phyloP scores from a whole-genome alignment of 129 eudicot genomes.

The Glebionis coronaria region DNA sequence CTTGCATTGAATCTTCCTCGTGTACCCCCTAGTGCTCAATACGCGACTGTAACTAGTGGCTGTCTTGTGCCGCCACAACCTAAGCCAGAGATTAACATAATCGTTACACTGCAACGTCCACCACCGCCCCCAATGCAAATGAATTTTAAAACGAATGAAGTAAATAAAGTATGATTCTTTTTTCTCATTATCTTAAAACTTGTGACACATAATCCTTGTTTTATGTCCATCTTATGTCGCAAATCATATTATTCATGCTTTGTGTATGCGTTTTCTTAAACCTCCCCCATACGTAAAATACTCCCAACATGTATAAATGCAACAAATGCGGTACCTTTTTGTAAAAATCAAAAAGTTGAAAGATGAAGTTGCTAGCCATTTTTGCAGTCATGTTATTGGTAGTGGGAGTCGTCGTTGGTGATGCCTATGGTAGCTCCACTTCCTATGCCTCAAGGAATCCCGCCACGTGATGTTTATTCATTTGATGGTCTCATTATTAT shows the following conservation, averaged over 20 bases:
- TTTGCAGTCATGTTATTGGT: no score
- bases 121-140: constrained; percentile 71
- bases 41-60: constrained; percentile 39
- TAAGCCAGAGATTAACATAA: constrained; percentile 42
- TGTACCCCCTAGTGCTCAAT: constrained; percentile 52
- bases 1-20: no score
- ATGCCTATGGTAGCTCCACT: no score
- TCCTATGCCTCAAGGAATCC: no score
- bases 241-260: background rate
- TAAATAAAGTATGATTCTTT: no score
- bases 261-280: background rate
- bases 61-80: constrained; percentile 63
- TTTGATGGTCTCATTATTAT: no score
- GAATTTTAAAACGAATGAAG: constrained; percentile 27
- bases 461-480: no score
- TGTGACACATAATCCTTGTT: background rate
- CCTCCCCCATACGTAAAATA: background rate
- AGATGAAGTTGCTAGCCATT: no score
- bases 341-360: no score
- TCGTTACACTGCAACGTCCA: constrained; percentile 57
- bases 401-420: no score
- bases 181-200: background rate
- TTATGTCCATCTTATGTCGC: background rate
- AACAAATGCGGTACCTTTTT: no score
- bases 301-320: background rate